Conservation (phyloP, 2,329 filamentous ascomycete genomes). For the Monosporascus sp. region DNA sequence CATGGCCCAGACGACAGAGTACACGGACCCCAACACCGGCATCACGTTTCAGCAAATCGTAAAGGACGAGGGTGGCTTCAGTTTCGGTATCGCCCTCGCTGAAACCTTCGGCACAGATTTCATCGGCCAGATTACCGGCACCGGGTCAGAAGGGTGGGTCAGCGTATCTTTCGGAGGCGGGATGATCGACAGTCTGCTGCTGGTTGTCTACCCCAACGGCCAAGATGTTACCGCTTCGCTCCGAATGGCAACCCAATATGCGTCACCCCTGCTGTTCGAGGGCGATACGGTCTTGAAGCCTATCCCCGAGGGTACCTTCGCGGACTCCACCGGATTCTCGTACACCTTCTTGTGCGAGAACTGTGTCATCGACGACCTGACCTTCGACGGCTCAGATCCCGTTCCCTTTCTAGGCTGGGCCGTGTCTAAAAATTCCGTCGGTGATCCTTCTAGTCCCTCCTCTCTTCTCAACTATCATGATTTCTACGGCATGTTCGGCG, state of each 20-base stretch:
- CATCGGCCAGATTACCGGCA: constrained; percentile 41
- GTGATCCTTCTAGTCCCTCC: constrained; percentile 24
- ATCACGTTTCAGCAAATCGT: constrained; percentile 37
- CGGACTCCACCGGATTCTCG: constrained; percentile 47
- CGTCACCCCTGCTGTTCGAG: constrained; percentile 39
- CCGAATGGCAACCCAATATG: constrained; percentile 34
- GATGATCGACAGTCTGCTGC: constrained; percentile 43
- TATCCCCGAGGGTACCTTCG: constrained; percentile 45
- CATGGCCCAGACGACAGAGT: constrained; percentile 12
- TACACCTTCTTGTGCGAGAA: constrained; percentile 49
- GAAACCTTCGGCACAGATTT: constrained; percentile 44
- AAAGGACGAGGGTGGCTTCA: constrained; percentile 31
- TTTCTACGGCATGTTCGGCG: constrained; percentile 32
- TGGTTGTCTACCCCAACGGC: constrained; percentile 44
- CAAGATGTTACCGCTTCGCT: constrained; percentile 30
- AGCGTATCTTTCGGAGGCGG: constrained; percentile 40
- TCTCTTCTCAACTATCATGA: constrained; percentile 34
- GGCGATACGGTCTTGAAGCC: constrained; percentile 34
- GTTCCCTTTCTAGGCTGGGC: not conserved
- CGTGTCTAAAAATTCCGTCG: constrained; percentile 25
- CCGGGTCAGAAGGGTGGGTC: constrained; percentile 34
- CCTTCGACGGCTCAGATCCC: not conserved
- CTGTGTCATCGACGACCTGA: constrained; percentile 32
- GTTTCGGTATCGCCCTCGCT: constrained; percentile 46
- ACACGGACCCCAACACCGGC: constrained; percentile 38